Conservation (phyloP, 2,329 filamentous ascomycete species). For the Diaporthe velutina region DNA sequence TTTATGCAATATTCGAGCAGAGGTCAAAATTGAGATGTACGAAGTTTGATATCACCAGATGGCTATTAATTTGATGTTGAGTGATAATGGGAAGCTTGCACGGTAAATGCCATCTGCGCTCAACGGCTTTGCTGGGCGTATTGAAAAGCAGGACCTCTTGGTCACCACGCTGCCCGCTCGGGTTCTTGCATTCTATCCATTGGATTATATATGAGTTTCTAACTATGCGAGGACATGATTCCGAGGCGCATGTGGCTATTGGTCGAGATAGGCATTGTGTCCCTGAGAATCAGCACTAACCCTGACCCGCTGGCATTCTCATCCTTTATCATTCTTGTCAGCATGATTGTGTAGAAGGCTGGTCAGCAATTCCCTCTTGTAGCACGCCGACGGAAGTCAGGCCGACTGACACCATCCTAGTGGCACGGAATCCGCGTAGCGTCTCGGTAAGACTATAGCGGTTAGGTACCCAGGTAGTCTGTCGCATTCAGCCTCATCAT, state of each 20-base stretch:
- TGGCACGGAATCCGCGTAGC: not conserved
- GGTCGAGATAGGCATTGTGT: not conserved
- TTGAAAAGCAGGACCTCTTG: not conserved
- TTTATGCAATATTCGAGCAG: not conserved
- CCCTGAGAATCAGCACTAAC: not conserved
- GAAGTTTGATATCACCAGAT: no score
- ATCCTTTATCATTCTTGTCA: not conserved
- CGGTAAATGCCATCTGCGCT: not conserved
- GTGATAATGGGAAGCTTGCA: not conserved
- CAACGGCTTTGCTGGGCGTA: not conserved
- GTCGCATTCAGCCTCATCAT: not conserved
- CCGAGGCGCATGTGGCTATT: not conserved
- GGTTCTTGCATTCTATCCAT: not conserved
- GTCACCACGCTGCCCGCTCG: not conserved
- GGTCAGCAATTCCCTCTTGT: constrained; percentile 9
- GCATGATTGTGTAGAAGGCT: not conserved
- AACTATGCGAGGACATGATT: not conserved
- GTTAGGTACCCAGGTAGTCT: not conserved
- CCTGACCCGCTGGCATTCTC: not conserved
- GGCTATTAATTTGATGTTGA: not conserved
- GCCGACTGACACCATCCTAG: not conserved
- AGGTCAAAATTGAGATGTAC: not conserved
- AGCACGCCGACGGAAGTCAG: constrained; percentile 1
- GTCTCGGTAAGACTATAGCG: not conserved
- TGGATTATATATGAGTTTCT: not conserved